Base-by-base conservation (phyloP, 2,329 filamentous ascomycete genomes). In the Penicillium crustosum region DNA sequence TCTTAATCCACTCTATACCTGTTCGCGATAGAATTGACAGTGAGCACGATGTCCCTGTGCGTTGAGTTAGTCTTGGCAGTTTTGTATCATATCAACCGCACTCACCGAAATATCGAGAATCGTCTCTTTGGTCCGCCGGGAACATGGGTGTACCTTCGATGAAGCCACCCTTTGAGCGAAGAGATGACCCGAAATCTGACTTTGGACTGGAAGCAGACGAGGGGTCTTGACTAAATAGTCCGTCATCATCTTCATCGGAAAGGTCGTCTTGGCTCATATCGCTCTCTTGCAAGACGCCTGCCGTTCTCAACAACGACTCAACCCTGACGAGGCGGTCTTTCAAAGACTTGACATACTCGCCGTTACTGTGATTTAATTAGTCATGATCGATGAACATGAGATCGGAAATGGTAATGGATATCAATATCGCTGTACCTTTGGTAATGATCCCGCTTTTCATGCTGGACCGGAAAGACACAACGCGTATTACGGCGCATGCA, bases 21-120 rank as follows among this genome's bases (percentile, higher is more conserved):
- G 95, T 94, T 38, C 91, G 91, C 0, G 93, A 97, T 78, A 97
- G 93, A 65, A 97, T 97, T 57, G 93, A 97, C 75, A 96, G 94
- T 13, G 92, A 92, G 5, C 93, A 97, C 0, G 92, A 95, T 1
- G 91, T 95, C 31, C 93, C 90, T 93, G 53, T 39, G 1, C 27
- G n/a, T 19, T 41, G 4, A n/a, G 45, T 56, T 36, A 49, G 50
- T 42, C 15, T 53, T 9, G 31, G 8, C 6, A 29, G 12, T 23
- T 35, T 56, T 45, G 52, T 39, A 17, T 53, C n/a, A 29, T 25
- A 15, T 17, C 4, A 23, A 8, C 15, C 6, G 25, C 13, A 56
- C 10, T 45, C 23, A 71, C 63, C 66, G 66, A 96, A 94, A 73
- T 96, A 97, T 75, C 92, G 83, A 12, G 92, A 94, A 77, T 97